Base-by-base conservation (phyloP, 2,329 filamentous ascomycete genomes). In the Scytalidium lignicola region DNA sequence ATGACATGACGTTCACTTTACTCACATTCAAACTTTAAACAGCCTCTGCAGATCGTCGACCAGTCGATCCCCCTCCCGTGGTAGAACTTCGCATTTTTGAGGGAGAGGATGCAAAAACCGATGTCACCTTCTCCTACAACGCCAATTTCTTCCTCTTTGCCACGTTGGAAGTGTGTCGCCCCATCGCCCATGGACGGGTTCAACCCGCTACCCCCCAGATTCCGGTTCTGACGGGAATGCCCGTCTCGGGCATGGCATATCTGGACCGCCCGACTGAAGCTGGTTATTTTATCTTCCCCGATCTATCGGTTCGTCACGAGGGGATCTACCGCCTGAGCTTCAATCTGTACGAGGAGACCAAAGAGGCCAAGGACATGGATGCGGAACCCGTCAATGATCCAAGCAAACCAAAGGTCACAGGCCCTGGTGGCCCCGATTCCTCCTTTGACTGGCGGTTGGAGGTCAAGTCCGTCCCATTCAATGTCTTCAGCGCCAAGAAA, bases 91-190 rank as follows among this genome's bases (percentile, higher is more conserved):
- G 85, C 57, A 87, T 97, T 55, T 90, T 83, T 60, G 88, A 96
- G 64, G 88, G 85, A 29, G 70, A 75, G 28, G 73, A 58, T 47
- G 65, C 70, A 17, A 67, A 63, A 54, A 74, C 74, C 49, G 86
- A 90, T 53, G 81, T 90, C 62, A 97, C 93, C 2, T 95, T 95
- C 62, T 80, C 83, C 51, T 95, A 96, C 74, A 92, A 95, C 64
- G 91, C 91, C 64, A 96, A 95, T 70, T 97, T 97, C 79, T 97
- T 99, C 71, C 83, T 97, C 39, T 97, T 90, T 62, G 89, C 91
- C 46, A 96, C 90, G 5, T 77, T 99, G 51, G 90, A 96, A 64
- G 84, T 89, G 59, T 87, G 90, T 22, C 87, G 91, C 32, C 81
- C 83, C 23, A 86, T 96, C 51, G 90, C 90, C 17, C 86, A 90